These are phyloP conservation scores for Cryptococcus sp. DNA, from an alignment of 1,284 basidiomycete genomes.

Conservation along the genomic window DNA sequence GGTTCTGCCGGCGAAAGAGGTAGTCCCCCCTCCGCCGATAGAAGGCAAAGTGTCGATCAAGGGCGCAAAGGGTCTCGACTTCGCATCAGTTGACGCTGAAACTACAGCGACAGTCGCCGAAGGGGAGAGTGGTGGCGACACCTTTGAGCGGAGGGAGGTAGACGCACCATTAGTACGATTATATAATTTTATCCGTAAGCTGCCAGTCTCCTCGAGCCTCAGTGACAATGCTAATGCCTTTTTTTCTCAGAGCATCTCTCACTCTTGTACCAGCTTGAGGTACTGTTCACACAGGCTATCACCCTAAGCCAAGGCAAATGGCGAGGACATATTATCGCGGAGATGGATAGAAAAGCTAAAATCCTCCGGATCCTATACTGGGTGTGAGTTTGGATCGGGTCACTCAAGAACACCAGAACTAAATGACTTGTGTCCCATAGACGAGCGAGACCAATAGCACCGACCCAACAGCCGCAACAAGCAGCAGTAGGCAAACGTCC, in stretches of 20 bases:
- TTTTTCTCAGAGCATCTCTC: constrained; percentile 39
- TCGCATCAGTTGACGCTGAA: too few relatives aligned
- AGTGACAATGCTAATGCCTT: not conserved
- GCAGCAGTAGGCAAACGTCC: constrained; percentile 25
- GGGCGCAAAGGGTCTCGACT: not conserved
- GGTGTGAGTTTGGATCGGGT: constrained; percentile 27
- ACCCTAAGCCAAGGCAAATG: constrained; percentile 36
- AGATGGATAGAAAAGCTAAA: constrained; percentile 38
- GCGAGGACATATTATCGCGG: constrained; percentile 39
- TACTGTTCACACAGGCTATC: constrained; percentile 41
- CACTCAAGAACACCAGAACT: too few relatives aligned
- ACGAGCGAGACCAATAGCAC: not conserved
- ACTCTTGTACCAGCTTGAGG: constrained; percentile 45
- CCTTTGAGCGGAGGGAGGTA: not conserved
- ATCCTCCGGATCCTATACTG: constrained; percentile 41
- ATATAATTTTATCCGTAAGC: constrained; percentile 47
- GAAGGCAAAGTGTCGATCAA: not conserved
- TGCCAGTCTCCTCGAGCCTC: too few relatives aligned
- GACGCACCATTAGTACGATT: constrained; percentile 46
- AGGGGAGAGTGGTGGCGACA: too few relatives aligned
- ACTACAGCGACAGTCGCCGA: too few relatives aligned
- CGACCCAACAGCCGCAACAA: constrained; percentile 9
- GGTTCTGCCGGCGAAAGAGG: constrained; percentile 29
- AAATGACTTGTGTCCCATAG: too few relatives aligned
- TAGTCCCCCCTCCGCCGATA: not conserved